Conservation (phyloP, 2,329 filamentous ascomycete genomes). For the Scolecobasidium constrictum region DNA sequence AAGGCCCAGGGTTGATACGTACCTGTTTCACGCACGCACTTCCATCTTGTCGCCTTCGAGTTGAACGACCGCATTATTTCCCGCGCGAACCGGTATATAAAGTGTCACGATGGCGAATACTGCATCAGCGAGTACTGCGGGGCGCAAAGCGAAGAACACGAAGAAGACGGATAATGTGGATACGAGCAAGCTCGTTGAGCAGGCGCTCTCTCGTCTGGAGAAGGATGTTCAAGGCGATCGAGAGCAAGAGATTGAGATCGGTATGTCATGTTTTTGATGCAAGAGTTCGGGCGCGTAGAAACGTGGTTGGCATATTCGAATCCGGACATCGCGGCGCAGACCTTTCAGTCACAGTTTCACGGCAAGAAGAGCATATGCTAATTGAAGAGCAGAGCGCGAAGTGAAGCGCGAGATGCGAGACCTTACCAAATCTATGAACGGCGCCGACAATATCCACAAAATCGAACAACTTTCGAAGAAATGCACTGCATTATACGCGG, state of each 20-base stretch:
- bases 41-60: too few relatives aligned
- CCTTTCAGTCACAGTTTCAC: too few relatives aligned
- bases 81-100: not conserved
- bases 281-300: not conserved
- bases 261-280: constrained; percentile 50
- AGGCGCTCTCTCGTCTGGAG: constrained; percentile 91
- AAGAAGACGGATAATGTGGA: constrained; percentile 78
- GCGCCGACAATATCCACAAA: constrained; percentile 7
- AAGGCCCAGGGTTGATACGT: not conserved
- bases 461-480: constrained; percentile 80
- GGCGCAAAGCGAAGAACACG: constrained; percentile 76
- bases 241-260: constrained; percentile 91
- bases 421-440: constrained; percentile 10
- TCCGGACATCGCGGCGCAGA: too few relatives aligned
- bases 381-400: constrained; percentile 44
- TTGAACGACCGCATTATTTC: not conserved
- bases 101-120: constrained; percentile 30
- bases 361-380: too few relatives aligned
- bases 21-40: not conserved
- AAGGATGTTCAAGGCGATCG: constrained; percentile 88
- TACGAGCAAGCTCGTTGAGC: constrained; percentile 81
- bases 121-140: constrained; percentile 39
- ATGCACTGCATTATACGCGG: constrained; percentile 80
- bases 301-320: not conserved
- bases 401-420: constrained; percentile 91